phyloP scores from a whole-genome alignment of 495 filamentous ascomycete species.

The Lindgomyces ingoldianus region DNA sequence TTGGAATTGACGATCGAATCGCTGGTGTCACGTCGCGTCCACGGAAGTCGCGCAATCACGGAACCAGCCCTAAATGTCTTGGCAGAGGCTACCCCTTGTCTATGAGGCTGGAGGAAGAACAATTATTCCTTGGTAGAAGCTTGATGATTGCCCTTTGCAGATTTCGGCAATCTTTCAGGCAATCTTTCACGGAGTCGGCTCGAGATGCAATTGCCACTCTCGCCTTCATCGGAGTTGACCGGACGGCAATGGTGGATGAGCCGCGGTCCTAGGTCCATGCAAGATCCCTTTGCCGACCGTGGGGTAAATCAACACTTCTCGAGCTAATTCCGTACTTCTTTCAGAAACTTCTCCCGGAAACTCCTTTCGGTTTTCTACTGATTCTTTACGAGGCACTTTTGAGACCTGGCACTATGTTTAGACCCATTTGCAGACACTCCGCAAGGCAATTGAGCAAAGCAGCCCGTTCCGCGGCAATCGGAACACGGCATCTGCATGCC shows the following conservation, averaged over 20 bases:
- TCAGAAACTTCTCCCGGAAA: too few relatives aligned
- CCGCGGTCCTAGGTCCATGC: background rate
- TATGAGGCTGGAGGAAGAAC: background rate
- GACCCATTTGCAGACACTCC: constrained; percentile 43
- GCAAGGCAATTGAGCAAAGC: constrained; percentile 43
- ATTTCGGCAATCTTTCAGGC: background rate
- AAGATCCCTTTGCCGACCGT: background rate
- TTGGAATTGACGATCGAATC: constrained; percentile 7
- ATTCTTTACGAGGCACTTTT: too few relatives aligned
- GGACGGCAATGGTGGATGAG: background rate
- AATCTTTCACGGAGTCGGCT: background rate
- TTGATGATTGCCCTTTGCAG: background rate
- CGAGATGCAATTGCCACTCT: background rate
- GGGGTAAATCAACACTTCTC: background rate
- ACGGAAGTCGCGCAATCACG: constrained; percentile 13
- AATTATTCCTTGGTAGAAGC: background rate
- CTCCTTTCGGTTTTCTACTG: too few relatives aligned
- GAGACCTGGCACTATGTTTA: constrained; percentile 46
- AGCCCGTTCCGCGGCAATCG: constrained; percentile 36
- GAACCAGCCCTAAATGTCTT: constrained; percentile 30
- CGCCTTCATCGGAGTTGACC: background rate
- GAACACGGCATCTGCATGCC: constrained; percentile 54
- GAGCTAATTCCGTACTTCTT: too few relatives aligned
- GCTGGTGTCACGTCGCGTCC: constrained; percentile 29
- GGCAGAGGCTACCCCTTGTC: constrained; percentile 4